Evolutionary conservation across 257 asterid genomes (phyloP).

Genomic region (Linaria vulgaris): DNA sequence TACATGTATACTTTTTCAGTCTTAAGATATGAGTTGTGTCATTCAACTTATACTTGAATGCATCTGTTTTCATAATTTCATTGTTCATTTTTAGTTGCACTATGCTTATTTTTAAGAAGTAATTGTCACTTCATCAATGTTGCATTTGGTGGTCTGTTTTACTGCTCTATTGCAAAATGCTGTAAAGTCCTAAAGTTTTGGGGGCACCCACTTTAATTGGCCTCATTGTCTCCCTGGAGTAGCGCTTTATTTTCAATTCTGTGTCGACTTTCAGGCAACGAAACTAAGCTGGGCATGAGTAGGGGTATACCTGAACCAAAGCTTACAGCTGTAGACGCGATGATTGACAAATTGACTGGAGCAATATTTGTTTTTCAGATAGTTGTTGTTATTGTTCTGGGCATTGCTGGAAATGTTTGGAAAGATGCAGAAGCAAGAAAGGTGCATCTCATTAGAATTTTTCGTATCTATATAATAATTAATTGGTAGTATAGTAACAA

Average conservation of each 20-base stretch:
- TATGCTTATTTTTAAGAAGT: not conserved
- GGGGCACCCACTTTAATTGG: slow-evolving; percentile 8
- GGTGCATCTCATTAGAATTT: slow-evolving; percentile 40
- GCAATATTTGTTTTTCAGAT: slow-evolving; percentile 95
- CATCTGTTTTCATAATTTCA: not conserved
- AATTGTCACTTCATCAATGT: not conserved
- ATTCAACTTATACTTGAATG: not conserved
- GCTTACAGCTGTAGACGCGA: slow-evolving; percentile 98
- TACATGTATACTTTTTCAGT: slow-evolving; percentile 15
- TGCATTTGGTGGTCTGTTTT: not conserved
- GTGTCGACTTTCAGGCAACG: slow-evolving; percentile 60
- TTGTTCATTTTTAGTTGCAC: not conserved
- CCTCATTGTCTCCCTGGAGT: slow-evolving; percentile 15
- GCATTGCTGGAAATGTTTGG: slow-evolving; percentile 97
- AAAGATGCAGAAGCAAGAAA: slow-evolving; percentile 96
- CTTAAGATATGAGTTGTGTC: not conserved
- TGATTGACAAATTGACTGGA: slow-evolving; percentile 98
- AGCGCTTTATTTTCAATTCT: slow-evolving; percentile 14
- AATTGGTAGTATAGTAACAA: slow-evolving; percentile 11
- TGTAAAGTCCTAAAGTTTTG: slow-evolving; percentile 17
- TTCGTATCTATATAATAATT: slow-evolving; percentile 6
- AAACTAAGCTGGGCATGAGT: slow-evolving; percentile 98
- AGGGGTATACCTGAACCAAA: slow-evolving; percentile 98
- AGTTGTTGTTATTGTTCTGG: slow-evolving; percentile 94
- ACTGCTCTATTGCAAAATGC: not conserved